Base-by-base conservation (phyloP, 2,329 filamentous ascomycete genomes). In the Penicillium oxalicum region DNA sequence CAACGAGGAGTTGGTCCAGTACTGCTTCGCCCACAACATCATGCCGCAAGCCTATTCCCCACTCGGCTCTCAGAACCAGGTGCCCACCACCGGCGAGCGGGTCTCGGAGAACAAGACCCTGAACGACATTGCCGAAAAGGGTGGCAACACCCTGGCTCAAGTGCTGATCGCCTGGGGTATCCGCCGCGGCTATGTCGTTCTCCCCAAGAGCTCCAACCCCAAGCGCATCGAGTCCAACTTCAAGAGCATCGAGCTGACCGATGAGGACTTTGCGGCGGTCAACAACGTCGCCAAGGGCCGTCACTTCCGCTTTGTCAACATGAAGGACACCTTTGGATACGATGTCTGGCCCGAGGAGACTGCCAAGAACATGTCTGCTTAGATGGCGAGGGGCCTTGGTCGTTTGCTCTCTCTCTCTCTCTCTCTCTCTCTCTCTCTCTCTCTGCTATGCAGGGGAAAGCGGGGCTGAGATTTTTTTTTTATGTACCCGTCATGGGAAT, bases 311-410 rank as follows among this genome's bases (percentile, higher is more conserved):
- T 88, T 89, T 61, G 85, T 89, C 50, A 88, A 89, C 72, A 88
- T 88, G 85, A 88, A 87, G 76, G 84, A 87, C 56, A 87, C 83
- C 1, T 88, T 88, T 66, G 86, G 86, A 5, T 87, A 86, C 64
- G 76, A 88, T 59, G 78, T 88, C 43, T 84, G 81, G 82, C 76
- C 81, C 0, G 78, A 83, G 61, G 80, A 83, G 72, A 61, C 61
- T 29, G 63, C 64, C 40, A 56, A 61, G 51, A 57, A 68, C 52
- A 32, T 68, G 27, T 65, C 64, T 45, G 62, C 58, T 50, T 65
- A 60, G 52, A 50, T 52, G 47, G 32, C 28, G 34, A 46, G 39
- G 18, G 18, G 18, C 18, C 18, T 18, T 18, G 18, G 18, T 18
- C 18, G 18, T 18, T 18, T 18, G 1, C 18, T 2, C 18, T 18